Evolutionary conservation across 2,329 filamentous ascomycete genomes (phyloP), one percentile per base, ranked within the genome.

Genomic region (Diaporthe ilicicola): DNA sequence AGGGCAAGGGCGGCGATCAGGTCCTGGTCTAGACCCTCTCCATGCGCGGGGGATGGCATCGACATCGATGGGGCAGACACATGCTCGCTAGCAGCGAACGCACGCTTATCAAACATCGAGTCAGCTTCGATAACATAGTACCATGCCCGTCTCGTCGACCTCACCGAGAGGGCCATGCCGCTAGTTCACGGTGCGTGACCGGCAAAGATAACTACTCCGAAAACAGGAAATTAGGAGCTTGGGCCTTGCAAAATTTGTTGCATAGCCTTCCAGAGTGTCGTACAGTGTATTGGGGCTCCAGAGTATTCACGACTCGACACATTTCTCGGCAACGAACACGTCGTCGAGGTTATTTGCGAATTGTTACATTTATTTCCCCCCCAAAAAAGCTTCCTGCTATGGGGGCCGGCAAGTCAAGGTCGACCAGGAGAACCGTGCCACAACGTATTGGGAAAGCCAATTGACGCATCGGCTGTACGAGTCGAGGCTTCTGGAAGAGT

Each of bases 401-500:
- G 29, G 29, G 44, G 42, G 42, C n/a, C 42, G 59, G 44, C 13
- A 48, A 27, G 27, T 46, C 3, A 17, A 12, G 42, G 27, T 46
- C 3, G 17, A 12, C 44, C 15, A 19, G 5, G 44, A 64, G 27
- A 34, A 37, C 59, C 34, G 59, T 62, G 27, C 42, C 22, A 44
- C 29, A n/a, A 9, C 55, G 42, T n/a, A 24, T 62, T 48, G 56
- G 12, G 42, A 62, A 62, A 62, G 27, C 59, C 59, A 62, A 48
- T 62, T 62, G 42, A 62, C 32, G 56, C 27, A 27, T 39, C 19
- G 56, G 53, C 48, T 42, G 53, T 39, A 59, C 29, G 42, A 59
- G 46, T 59, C 53, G 53, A 37, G 66, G 42, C 66, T 59, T 68
- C 53, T 68, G 55, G 66, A 68, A 68, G 53, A n/a, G n/a, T n/a